phyloP scores from a whole-genome alignment of 495 filamentous ascomycete genomes.

The Aspergillus conjunctus region DNA sequence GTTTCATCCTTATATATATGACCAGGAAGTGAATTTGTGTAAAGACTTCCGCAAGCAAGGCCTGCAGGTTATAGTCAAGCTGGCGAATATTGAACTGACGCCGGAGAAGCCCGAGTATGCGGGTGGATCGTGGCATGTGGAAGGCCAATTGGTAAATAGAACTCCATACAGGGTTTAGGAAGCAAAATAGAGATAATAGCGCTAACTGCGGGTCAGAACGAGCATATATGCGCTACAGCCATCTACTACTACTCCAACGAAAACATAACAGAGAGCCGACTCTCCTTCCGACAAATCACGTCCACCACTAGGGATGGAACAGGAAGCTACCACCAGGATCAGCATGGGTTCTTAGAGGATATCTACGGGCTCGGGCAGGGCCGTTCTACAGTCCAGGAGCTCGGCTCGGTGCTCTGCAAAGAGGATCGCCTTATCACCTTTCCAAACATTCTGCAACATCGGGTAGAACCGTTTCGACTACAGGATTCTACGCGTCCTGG shows the following conservation, averaged over 20 bases:
- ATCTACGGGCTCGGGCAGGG: too few species aligned
- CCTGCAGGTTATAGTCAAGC: conserved; percentile 39
- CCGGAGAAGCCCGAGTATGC: conserved; percentile 52
- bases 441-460: conserved; percentile 46
- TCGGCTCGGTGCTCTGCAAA: conserved; percentile 9
- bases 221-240: conserved; percentile 55
- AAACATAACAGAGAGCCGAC: conserved; percentile 50
- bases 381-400: conserved; percentile 12
- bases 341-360: too few species aligned
- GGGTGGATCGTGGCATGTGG: conserved; percentile 52
- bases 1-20: not conserved
- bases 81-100: conserved; percentile 59
- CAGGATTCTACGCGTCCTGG: conserved; percentile 48
- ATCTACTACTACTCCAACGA: conserved; percentile 59
- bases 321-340: too few species aligned
- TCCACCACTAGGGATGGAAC: too few species aligned
- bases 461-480: conserved; percentile 48
- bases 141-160: conserved; percentile 39
- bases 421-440: conserved; percentile 29
- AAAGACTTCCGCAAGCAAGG: conserved; percentile 6
- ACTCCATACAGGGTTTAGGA: too few species aligned
- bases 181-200: too few species aligned
- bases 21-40: not conserved
- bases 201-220: conserved; percentile 32
- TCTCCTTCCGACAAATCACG: conserved; percentile 48